Percentiles rank a stretch among this genome's conserved stretches.
These are phyloP conservation scores for Lepraria neglecta DNA, from an alignment of 495 filamentous ascomycete genomes.

Conservation along the genomic window DNA sequence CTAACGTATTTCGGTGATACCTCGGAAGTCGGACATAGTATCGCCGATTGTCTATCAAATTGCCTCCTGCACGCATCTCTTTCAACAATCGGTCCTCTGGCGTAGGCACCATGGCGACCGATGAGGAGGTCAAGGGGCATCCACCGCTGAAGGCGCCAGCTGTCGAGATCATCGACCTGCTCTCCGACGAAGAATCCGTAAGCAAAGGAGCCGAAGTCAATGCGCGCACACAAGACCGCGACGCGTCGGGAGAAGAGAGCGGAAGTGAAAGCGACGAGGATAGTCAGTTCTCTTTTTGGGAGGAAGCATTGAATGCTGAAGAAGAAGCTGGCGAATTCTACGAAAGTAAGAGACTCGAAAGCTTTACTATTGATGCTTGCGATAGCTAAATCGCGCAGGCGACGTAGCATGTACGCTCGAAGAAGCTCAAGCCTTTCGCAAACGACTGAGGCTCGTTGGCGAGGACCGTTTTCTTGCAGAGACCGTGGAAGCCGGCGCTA, in stretches of 20 bases:
- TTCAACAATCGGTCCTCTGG: not conserved
- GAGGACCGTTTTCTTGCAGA: constrained; percentile 66
- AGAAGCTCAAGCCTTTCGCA: constrained; percentile 61
- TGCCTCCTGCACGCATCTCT: not conserved
- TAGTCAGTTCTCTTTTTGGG: constrained; percentile 53
- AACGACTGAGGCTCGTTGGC: constrained; percentile 66
- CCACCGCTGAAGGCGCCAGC: constrained; percentile 38
- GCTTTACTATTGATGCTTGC: not conserved
- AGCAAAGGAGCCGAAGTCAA: not conserved
- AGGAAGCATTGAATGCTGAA: constrained; percentile 59
- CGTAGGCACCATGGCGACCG: not conserved
- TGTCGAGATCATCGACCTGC: constrained; percentile 43
- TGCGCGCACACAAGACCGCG: constrained; percentile 20
- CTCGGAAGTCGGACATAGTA: too few species aligned
- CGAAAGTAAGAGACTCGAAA: not conserved
- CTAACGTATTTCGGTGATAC: too few species aligned
- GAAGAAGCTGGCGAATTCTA: constrained; percentile 51
- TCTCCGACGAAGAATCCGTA: constrained; percentile 24
- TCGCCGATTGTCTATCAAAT: too few species aligned
- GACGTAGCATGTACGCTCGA: constrained; percentile 63
- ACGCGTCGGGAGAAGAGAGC: constrained; percentile 32
- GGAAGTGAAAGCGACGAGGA: constrained; percentile 54
- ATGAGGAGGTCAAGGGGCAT: constrained; percentile 8
- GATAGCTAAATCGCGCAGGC: constrained; percentile 6
- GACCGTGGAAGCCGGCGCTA: constrained; percentile 59